Evolutionary conservation across 495 filamentous ascomycete species (phyloP).

Genomic region (Neurospora cerealis): DNA sequence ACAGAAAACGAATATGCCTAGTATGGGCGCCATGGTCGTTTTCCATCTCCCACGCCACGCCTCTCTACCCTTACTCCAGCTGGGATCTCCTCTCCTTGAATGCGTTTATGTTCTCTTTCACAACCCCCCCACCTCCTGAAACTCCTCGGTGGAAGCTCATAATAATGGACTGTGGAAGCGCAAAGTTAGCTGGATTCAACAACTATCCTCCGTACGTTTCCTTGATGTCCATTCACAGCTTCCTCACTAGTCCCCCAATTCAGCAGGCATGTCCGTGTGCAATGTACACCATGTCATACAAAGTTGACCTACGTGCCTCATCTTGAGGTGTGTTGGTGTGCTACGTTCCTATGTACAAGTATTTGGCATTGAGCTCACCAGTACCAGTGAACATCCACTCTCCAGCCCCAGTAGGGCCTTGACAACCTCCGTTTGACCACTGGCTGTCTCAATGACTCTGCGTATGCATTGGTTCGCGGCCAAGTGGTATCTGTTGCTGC

Average conservation of each 20-base stretch:
- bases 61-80: neutral
- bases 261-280: neutral
- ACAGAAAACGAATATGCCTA: neutral
- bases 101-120: neutral
- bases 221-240: neutral
- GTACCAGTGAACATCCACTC: neutral
- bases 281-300: neutral
- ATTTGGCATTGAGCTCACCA: neutral
- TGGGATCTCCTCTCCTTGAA: neutral
- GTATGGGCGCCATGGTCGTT: neutral
- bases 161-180: neutral
- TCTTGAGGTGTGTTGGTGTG: neutral
- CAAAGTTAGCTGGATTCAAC: neutral
- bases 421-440: neutral
- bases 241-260: neutral
- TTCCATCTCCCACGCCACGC: neutral
- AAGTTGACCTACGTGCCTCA: neutral
- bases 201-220: neutral
- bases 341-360: neutral
- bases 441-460: neutral
- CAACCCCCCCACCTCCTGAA: neutral
- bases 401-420: neutral
- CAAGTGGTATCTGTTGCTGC: neutral
- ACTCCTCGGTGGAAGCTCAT: neutral
- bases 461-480: neutral